These are phyloP conservation scores for Stephanodiscus minutulus DNA, from an alignment of 108 stramenopile genomes.

Conservation along the genomic window DNA sequence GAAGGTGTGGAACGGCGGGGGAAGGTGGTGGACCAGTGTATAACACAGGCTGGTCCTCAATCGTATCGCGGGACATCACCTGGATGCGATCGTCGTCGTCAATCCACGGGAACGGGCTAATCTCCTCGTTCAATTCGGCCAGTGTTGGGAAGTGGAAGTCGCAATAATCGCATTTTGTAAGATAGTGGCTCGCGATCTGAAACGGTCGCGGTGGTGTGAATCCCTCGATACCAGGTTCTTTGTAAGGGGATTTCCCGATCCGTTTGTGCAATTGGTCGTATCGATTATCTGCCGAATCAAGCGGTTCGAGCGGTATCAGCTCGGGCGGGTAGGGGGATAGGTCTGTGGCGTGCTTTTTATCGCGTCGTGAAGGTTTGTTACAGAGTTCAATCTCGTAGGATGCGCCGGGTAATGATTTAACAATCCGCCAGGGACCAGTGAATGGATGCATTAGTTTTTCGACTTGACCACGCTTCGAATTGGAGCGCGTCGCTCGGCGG, in stretches of 20 bases:
- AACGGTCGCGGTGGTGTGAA: background rate
- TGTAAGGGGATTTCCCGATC: background rate
- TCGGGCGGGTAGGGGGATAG: background rate
- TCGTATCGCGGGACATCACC: background rate
- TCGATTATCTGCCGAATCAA: background rate
- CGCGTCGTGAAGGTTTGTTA: too few relatives aligned
- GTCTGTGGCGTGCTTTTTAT: conserved; percentile 1
- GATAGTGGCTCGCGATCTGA: background rate
- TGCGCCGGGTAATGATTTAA: too few relatives aligned
- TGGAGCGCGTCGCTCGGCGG: too few relatives aligned
- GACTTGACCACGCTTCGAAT: too few relatives aligned
- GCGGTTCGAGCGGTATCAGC: background rate
- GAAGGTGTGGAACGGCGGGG: too few relatives aligned
- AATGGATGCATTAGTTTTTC: too few relatives aligned
- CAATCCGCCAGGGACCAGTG: too few relatives aligned
- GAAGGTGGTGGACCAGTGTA: background rate
- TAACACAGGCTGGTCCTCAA: background rate
- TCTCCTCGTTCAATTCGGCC: background rate
- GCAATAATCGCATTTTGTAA: background rate
- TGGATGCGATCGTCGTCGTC: background rate
- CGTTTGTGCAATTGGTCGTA: conserved; percentile 1
- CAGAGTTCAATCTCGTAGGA: too few relatives aligned
- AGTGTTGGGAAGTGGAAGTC: background rate
- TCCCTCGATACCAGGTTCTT: background rate
- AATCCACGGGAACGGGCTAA: background rate